Evolutionary conservation across 2,329 filamentous ascomycete genomes (phyloP).

Genomic region (Clarireedia paspali): DNA sequence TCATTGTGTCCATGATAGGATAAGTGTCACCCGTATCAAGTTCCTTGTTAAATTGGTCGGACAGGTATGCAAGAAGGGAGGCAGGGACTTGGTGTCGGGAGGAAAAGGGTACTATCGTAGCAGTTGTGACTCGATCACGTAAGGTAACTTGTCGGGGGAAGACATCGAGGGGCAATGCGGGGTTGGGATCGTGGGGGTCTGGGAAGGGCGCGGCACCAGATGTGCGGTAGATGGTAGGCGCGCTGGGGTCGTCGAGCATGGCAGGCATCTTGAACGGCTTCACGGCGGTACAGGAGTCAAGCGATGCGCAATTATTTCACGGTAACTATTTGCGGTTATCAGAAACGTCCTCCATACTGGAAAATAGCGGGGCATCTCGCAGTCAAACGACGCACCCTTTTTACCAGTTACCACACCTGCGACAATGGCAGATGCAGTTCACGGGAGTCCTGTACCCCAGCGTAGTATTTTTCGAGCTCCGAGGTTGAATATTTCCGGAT

Average conservation of each 20-base stretch:
- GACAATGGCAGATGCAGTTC: neutral
- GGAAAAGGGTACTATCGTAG: constrained; percentile 61
- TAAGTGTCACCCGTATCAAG: constrained; percentile 69
- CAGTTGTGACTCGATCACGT: constrained; percentile 58
- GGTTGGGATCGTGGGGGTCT: constrained; percentile 40
- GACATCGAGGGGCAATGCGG: constrained; percentile 37
- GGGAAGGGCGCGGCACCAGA: constrained; percentile 47
- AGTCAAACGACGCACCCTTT: neutral
- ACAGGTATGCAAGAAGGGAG: constrained; percentile 55
- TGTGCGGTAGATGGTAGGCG: constrained; percentile 45
- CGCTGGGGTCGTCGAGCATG: constrained; percentile 52
- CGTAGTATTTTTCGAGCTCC: neutral
- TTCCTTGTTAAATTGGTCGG: constrained; percentile 60
- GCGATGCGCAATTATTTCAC: neutral
- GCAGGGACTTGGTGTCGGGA: constrained; percentile 52
- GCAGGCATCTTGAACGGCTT: constrained; percentile 42
- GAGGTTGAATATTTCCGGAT: neutral
- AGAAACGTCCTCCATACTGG: neutral
- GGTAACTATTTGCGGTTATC: neutral
- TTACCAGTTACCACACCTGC: neutral
- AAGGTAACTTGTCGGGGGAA: constrained; percentile 55
- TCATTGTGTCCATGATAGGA: constrained; percentile 57
- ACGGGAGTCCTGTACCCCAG: neutral
- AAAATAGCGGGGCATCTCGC: neutral
- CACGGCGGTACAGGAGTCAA: constrained; percentile 1